Evolutionary conservation across 2,329 filamentous ascomycete genomes (phyloP).

Genomic region (Exophiala calicioides): DNA sequence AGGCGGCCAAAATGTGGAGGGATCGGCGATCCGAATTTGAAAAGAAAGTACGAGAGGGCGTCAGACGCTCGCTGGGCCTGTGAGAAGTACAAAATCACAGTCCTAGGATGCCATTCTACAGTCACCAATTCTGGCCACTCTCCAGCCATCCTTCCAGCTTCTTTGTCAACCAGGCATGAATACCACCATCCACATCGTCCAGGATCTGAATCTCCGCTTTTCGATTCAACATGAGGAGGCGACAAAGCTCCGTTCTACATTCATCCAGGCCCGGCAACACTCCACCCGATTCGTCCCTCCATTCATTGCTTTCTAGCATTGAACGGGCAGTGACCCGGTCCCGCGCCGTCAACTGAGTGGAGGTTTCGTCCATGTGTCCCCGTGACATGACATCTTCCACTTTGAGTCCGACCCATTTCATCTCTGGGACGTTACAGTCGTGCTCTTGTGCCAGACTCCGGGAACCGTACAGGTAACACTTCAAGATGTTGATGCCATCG

Average conservation of each 20-base stretch:
- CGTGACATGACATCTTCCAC: conserved; percentile 40
- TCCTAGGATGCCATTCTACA: neutral
- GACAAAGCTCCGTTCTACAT: conserved; percentile 57
- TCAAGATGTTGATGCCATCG: conserved; percentile 63
- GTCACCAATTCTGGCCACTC: too few species aligned
- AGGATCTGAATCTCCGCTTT: conserved; percentile 65
- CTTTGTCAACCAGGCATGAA: conserved; percentile 45
- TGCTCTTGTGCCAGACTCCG: conserved; percentile 57
- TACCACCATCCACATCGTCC: conserved; percentile 44
- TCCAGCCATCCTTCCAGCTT: conserved; percentile 5
- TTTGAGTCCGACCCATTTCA: conserved; percentile 62
- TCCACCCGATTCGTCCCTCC: conserved; percentile 50
- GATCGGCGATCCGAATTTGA: conserved; percentile 83
- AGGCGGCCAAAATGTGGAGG: conserved; percentile 95
- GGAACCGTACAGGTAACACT: conserved; percentile 65
- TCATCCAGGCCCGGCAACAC: conserved; percentile 36
- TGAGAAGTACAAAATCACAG: conserved; percentile 15
- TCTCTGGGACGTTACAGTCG: conserved; percentile 46
- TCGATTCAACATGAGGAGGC: conserved; percentile 62
- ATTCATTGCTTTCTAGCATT: conserved; percentile 54
- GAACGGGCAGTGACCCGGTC: conserved; percentile 40
- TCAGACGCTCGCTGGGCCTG: conserved; percentile 75
- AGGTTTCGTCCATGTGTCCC: conserved; percentile 25
- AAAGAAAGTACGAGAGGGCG: conserved; percentile 77
- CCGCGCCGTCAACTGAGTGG: conserved; percentile 10